phyloP scores from a whole-genome alignment of 805 yeast genomes.

The Sugiyamaella valdiviana region DNA sequence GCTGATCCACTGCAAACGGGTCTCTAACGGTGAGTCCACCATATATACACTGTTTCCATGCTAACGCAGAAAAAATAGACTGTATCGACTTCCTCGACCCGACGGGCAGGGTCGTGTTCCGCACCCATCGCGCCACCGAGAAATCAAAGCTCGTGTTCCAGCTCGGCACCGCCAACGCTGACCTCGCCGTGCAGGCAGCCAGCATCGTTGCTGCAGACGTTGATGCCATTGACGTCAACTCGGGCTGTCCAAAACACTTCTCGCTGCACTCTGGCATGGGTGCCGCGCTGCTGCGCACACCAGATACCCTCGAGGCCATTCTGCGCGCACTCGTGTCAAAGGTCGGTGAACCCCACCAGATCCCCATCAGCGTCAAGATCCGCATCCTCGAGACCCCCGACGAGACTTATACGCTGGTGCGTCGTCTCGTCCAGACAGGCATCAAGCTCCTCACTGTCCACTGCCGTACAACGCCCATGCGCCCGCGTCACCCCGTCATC shows the following conservation, averaged over 20 bases:
- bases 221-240: constrained; percentile 86
- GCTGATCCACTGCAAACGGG: constrained; percentile 61
- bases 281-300: constrained; percentile 79
- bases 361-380: constrained; percentile 88
- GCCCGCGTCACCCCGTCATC: constrained; percentile 71
- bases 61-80: constrained; percentile 8
- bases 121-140: constrained; percentile 64
- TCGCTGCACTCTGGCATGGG: constrained; percentile 97
- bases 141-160: constrained; percentile 72
- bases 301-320: constrained; percentile 70
- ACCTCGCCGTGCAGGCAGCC: constrained; percentile 85
- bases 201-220: constrained; percentile 75
- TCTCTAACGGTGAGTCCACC: constrained; percentile 40
- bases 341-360: constrained; percentile 69
- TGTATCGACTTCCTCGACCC: constrained; percentile 24
- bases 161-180: constrained; percentile 81
- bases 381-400: constrained; percentile 63
- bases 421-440: constrained; percentile 63
- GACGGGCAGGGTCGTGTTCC: constrained; percentile 51
- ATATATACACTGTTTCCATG: constrained; percentile 23
- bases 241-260: constrained; percentile 97
- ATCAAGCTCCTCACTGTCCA: constrained; percentile 82
- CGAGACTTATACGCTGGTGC: constrained; percentile 55
- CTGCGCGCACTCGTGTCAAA: constrained; percentile 61
- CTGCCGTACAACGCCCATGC: constrained; percentile 84